Percentiles rank a stretch among this genome's conserved stretches.
Evolutionary conservation across 192 early-diverging fungal species (phyloP).

Genomic region (Cetraspora pellucida): DNA sequence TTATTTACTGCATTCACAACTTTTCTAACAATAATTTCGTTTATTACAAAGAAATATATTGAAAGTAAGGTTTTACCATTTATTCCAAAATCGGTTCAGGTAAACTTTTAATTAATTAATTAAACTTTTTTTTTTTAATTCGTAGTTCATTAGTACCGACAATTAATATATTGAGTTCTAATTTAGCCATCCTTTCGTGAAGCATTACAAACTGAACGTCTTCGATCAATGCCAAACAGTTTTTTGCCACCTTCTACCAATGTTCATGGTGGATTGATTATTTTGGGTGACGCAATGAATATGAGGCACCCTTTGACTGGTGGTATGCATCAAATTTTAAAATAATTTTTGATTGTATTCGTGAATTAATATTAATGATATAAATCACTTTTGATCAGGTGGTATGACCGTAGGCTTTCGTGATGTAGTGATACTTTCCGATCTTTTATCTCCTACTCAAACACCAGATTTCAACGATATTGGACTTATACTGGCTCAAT

Average conservation of each 20-base stretch:
- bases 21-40: neutral
- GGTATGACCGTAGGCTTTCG: slow-evolving; percentile 97
- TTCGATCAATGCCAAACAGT: slow-evolving; percentile 88
- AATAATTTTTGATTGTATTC: too few species aligned
- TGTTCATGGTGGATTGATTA: slow-evolving; percentile 69
- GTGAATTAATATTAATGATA: slow-evolving; percentile 6
- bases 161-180: neutral
- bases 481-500: slow-evolving; percentile 49
- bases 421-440: slow-evolving; percentile 79
- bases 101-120: neutral
- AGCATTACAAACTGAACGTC: slow-evolving; percentile 69
- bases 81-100: slow-evolving; percentile 65
- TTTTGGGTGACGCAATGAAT: slow-evolving; percentile 95
- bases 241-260: slow-evolving; percentile 88
- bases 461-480: slow-evolving; percentile 54
- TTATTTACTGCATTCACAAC: slow-evolving; percentile 26
- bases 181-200: slow-evolving; percentile 48
- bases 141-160: neutral
- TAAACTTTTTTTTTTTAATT: neutral
- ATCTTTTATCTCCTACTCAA: slow-evolving; percentile 55
- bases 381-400: slow-evolving; percentile 38
- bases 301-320: slow-evolving; percentile 96
- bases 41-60: slow-evolving; percentile 57
- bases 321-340: slow-evolving; percentile 42
- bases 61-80: slow-evolving; percentile 63